Conservation (phyloP, 345 rosid genomes). For the Citrus australasica region DNA sequence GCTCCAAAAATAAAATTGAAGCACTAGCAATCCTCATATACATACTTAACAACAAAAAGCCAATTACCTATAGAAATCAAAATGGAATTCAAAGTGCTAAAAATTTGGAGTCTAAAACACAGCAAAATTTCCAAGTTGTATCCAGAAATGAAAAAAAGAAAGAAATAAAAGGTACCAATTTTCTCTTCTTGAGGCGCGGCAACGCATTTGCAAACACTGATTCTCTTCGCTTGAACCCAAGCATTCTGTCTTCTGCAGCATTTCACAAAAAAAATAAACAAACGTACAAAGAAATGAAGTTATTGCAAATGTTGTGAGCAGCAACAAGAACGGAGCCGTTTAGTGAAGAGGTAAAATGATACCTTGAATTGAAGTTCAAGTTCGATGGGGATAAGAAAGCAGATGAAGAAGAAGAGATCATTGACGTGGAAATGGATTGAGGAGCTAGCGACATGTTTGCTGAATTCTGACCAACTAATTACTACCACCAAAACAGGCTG, state of each 20-base stretch:
- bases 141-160: background rate
- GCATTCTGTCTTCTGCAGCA: constrained; percentile 27
- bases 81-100: too few relatives aligned
- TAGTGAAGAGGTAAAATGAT: background rate
- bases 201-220: constrained; percentile 32
- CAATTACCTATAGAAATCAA: too few relatives aligned
- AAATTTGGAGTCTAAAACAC: background rate
- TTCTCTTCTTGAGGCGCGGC: constrained; percentile 42
- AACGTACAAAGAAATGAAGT: background rate
- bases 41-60: too few relatives aligned
- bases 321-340: background rate
- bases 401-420: constrained; percentile 47
- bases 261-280: background rate
- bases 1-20: too few relatives aligned
- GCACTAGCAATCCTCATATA: too few relatives aligned
- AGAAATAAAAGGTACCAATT: constrained; percentile 24
- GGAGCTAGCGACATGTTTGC: constrained; percentile 32
- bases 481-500: background rate
- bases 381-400: constrained; percentile 28
- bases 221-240: constrained; percentile 26
- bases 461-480: background rate
- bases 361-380: constrained; percentile 31
- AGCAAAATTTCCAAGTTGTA: background rate
- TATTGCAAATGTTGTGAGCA: background rate
- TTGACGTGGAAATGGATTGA: constrained; percentile 28